phyloP scores from a whole-genome alignment of 2,329 filamentous ascomycete genomes.

The Thermochaetoides dissita region DNA sequence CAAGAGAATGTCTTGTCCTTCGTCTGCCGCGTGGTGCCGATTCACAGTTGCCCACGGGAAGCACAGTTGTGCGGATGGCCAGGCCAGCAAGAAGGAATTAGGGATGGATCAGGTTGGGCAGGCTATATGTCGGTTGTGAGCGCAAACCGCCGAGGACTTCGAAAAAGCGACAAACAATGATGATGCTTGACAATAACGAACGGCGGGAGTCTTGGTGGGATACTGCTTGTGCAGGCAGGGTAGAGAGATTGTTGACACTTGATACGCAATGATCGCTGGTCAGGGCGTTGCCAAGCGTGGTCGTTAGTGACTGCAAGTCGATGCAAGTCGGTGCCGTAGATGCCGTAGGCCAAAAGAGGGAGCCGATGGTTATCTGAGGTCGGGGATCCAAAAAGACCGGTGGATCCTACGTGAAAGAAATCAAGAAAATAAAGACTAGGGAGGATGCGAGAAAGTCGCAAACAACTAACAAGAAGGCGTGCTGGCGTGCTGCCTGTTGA shows the following conservation, averaged over 20 bases:
- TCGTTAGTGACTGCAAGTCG: too few relatives aligned
- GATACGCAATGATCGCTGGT: too few relatives aligned
- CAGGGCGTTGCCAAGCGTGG: conserved; percentile 7
- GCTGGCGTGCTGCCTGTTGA: background rate
- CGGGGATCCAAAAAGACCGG: background rate
- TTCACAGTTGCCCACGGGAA: conserved; percentile 5
- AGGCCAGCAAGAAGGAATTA: conserved; percentile 3
- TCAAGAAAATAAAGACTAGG: conserved; percentile 5
- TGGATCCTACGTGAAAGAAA: background rate
- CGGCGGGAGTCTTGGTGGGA: background rate
- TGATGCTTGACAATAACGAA: conserved; percentile 1
- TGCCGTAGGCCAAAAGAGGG: conserved; percentile 1
- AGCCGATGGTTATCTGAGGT: background rate
- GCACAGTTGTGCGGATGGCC: conserved; percentile 4
- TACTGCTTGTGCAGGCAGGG: too few relatives aligned
- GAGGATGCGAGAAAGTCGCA: conserved; percentile 1
- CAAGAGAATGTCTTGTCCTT: conserved; percentile 7
- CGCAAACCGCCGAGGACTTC: too few relatives aligned
- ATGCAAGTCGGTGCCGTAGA: conserved; percentile 3
- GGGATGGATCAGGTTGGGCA: too few relatives aligned
- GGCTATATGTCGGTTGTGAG: too few relatives aligned
- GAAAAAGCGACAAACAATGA: background rate
- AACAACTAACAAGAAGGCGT: conserved; percentile 2
- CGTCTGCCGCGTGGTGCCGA: conserved; percentile 11
- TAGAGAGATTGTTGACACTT: too few relatives aligned